A percentile compares a stretch with the other conserved stretches of the same genome.
Evolutionary conservation across 83 land plant species (phyloP).

Genomic region (Picea mariana): DNA sequence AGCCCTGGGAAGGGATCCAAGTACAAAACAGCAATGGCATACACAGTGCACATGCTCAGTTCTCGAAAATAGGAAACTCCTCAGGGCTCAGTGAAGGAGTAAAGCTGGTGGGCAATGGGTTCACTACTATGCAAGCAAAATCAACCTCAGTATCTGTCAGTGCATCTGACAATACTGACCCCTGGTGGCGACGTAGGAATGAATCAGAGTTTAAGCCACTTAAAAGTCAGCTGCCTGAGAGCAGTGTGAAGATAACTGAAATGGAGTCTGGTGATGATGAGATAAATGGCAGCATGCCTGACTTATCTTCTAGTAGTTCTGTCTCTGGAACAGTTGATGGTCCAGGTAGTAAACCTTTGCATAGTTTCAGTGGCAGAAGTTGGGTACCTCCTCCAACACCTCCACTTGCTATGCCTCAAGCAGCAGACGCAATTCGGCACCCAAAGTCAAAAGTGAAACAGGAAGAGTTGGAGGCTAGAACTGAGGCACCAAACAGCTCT

Average conservation of each 20-base stretch:
- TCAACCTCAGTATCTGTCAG: neutral
- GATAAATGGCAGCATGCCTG: neutral
- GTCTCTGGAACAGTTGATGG: neutral
- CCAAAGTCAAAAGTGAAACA: slow-evolving; percentile 35
- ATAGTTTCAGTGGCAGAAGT: slow-evolving; percentile 19
- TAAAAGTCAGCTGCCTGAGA: neutral
- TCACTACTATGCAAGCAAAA: slow-evolving; percentile 6
- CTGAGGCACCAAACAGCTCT: slow-evolving; percentile 4
- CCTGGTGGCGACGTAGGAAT: slow-evolving; percentile 19
- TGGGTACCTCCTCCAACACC: slow-evolving; percentile 80
- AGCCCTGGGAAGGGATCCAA: slow-evolving; percentile 61
- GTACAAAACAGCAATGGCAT: slow-evolving; percentile 22
- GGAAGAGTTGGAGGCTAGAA: slow-evolving; percentile 15
- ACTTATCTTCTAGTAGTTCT: neutral
- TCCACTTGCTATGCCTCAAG: slow-evolving; percentile 57
- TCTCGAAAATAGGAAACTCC: slow-evolving; percentile 18
- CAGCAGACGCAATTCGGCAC: slow-evolving; percentile 62
- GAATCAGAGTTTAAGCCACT: neutral
- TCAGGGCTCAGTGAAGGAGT: slow-evolving; percentile 18
- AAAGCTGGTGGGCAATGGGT: neutral
- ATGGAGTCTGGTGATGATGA: slow-evolving; percentile 34
- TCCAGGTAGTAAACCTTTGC: slow-evolving; percentile 13
- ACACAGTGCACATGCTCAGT: slow-evolving; percentile 23
- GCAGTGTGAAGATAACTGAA: slow-evolving; percentile 39
- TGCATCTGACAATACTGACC: slow-evolving; percentile 4